Base-by-base conservation (phyloP, 2,329 filamentous ascomycete species). In the Albifimbria verrucaria region DNA sequence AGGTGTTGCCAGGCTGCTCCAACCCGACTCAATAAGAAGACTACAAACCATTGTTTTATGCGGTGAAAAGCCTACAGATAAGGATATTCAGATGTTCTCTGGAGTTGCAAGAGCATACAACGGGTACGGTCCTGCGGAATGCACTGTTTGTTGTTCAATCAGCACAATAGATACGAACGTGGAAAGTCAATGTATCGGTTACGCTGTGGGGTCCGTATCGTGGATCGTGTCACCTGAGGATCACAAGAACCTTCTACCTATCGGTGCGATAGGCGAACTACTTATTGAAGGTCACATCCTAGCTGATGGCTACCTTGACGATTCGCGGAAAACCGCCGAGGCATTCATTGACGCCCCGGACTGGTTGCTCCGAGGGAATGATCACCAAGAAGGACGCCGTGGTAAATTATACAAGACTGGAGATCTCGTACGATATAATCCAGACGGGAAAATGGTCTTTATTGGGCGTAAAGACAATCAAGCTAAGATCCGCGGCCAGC, bases 401-500 rank as follows among this genome's bases (percentile, higher is more conserved):
- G 50, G 51, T 2, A 39, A 45, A 3, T 50, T 57, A 10, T 80
- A 78, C 59, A 75, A 74, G 50, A 78, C 77, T 1, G 78, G 78
- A 4, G 78, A 81, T 54, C 64, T 80, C 15, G 77, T 68, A 3
- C 64, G 63, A 32, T 77, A 77, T 22, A 63, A 71, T 24, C 59
- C 63, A 0, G 68, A 77, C 48, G 72, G 73, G 1, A 64, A 62
- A 15, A 61, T 80, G 10, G 58, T 68, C 0, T 79, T 74, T 49
- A 58, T 79, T 25, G 80, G 79, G 43, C 71, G 82, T 15, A 82
- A 80, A 55, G 81, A 85, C 56, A 73, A 72, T 0, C 81, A 85
- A 60, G 73, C 83, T 48, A 86, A 86, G 63, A 65, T 85, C 7
- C 74, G 76, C n/a, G 85, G 85, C 21, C 83, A 77, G 55, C 66